A percentile compares a stretch with the other conserved stretches of the same genome.
phyloP scores from a whole-genome alignment of 768 basidiomycete species.

The Pleurotus pulmonarius region DNA sequence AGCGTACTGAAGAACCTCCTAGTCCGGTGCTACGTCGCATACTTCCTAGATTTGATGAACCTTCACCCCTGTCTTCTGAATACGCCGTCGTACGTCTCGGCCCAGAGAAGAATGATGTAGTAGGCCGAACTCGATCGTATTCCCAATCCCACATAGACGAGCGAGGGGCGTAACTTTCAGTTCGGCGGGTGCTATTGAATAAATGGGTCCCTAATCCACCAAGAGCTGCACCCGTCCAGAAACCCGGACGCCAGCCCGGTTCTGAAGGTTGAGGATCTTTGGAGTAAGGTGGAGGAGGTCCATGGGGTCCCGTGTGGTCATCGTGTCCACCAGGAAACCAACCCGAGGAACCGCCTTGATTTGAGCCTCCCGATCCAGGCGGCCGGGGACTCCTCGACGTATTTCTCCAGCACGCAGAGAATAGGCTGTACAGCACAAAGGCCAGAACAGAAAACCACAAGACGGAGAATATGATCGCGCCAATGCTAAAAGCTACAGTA shows the following conservation, averaged over 20 bases:
- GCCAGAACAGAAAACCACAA: conserved; percentile 52
- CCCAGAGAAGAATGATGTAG: conserved; percentile 24
- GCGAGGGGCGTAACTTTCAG: conserved; percentile 23
- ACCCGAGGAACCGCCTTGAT: conserved; percentile 29
- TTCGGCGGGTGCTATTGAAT: conserved; percentile 32
- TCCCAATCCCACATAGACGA: conserved; percentile 58
- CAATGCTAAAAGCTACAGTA: conserved; percentile 41
- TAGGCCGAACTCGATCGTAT: conserved; percentile 28
- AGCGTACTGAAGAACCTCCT: conserved; percentile 63
- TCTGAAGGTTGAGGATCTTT: conserved; percentile 26
- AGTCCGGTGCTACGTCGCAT: conserved; percentile 78
- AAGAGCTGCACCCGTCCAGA: conserved; percentile 79
- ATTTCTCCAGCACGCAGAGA: conserved; percentile 47
- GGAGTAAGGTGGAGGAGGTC: conserved; percentile 57
- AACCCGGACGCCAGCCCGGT: conserved; percentile 62
- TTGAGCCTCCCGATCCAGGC: conserved; percentile 31
- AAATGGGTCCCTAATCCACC: conserved; percentile 68
- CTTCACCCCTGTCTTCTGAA: conserved; percentile 59
- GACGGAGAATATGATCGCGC: conserved; percentile 48
- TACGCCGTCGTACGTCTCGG: conserved; percentile 21
- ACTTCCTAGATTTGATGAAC: conserved; percentile 62
- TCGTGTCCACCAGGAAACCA: conserved; percentile 53
- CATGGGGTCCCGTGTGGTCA: conserved; percentile 32
- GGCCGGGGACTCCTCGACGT: conserved; percentile 19
- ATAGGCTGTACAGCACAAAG: conserved; percentile 53